A percentile compares a stretch with the other conserved stretches of the same genome.
phyloP scores from a whole-genome alignment of 306 rosid genomes.

The Pyrus pyrifolia region DNA sequence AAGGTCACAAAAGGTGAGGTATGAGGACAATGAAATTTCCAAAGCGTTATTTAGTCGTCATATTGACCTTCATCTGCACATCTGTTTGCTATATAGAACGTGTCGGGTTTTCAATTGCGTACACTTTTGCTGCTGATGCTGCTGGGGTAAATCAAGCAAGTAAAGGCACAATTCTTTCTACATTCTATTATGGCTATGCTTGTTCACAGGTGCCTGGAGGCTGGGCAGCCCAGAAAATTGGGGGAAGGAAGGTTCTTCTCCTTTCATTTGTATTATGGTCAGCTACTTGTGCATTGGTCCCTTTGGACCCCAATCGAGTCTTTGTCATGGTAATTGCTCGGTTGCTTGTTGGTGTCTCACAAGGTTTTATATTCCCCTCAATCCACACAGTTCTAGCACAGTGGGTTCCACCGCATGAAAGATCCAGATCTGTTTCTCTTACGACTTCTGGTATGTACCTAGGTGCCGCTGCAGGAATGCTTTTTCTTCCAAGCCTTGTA shows the following conservation, averaged over 20 bases:
- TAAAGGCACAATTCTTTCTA: slow-evolving; percentile 82
- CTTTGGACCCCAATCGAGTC: slow-evolving; percentile 65
- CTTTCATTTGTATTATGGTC: slow-evolving; percentile 87
- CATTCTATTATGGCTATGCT: slow-evolving; percentile 92
- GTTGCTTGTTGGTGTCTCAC: slow-evolving; percentile 87
- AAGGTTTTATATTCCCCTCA: slow-evolving; percentile 93
- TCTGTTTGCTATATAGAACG: slow-evolving; percentile 89
- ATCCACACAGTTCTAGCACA: slow-evolving; percentile 94
- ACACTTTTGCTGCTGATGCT: slow-evolving; percentile 86
- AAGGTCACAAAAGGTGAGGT: slow-evolving; percentile 12
- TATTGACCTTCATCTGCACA: slow-evolving; percentile 84
- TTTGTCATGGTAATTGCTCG: slow-evolving; percentile 59
- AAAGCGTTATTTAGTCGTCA: slow-evolving; percentile 70
- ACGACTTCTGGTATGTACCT: slow-evolving; percentile 94
- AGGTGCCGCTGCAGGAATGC: slow-evolving; percentile 91
- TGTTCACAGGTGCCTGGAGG: slow-evolving; percentile 98
- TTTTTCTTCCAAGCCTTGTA: slow-evolving; percentile 70
- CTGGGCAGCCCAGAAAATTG: slow-evolving; percentile 83
- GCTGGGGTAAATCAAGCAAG: slow-evolving; percentile 63
- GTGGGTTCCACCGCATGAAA: slow-evolving; percentile 98
- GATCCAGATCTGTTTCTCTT: slow-evolving; percentile 92
- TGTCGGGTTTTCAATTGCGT: slow-evolving; percentile 90
- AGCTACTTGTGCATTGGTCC: slow-evolving; percentile 68
- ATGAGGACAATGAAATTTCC: slow-evolving; percentile 43
- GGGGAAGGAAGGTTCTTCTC: slow-evolving; percentile 79